Conservation (phyloP, 2,329 filamentous ascomycete species). For the Metarhizium guizhouense region DNA sequence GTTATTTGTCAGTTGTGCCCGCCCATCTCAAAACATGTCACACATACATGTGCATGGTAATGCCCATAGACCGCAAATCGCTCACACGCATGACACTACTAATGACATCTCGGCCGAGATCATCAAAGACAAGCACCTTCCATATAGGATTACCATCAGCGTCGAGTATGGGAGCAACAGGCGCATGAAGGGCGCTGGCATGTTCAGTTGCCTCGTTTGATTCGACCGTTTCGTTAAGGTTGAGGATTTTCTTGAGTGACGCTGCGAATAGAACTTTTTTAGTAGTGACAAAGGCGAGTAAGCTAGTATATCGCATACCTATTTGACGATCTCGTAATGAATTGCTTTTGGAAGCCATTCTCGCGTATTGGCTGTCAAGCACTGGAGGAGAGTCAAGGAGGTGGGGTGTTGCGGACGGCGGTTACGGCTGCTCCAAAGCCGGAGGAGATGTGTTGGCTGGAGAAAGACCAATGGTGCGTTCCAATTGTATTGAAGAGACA, state of each 20-base stretch:
- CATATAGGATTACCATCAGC: slow-evolving; percentile 88
- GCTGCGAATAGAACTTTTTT: slow-evolving; percentile 38
- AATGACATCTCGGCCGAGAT: slow-evolving; percentile 84
- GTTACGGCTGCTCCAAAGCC: neutral
- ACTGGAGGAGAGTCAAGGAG: neutral
- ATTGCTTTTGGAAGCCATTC: slow-evolving; percentile 37
- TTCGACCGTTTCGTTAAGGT: slow-evolving; percentile 71
- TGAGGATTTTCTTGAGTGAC: slow-evolving; percentile 91
- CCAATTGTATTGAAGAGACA: neutral
- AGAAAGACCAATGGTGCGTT: neutral
- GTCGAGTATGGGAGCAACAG: slow-evolving; percentile 72
- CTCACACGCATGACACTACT: slow-evolving; percentile 92
- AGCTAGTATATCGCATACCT: slow-evolving; percentile 18
- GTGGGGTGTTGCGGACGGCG: neutral
- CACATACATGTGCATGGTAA: slow-evolving; percentile 84
- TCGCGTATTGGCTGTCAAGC: slow-evolving; percentile 7
- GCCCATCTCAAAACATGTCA: slow-evolving; percentile 12
- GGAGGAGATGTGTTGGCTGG: neutral
- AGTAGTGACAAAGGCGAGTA: neutral
- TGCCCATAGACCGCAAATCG: slow-evolving; percentile 86
- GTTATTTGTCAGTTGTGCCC: neutral
- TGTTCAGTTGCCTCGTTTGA: slow-evolving; percentile 47
- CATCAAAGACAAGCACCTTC: slow-evolving; percentile 96
- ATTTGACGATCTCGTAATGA: slow-evolving; percentile 44
- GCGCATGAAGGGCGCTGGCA: slow-evolving; percentile 55